Evolutionary conservation across 2,329 filamentous ascomycete species (phyloP), one percentile per base, ranked within the genome.

Genomic region (Hypoxylon rubiginosum): DNA sequence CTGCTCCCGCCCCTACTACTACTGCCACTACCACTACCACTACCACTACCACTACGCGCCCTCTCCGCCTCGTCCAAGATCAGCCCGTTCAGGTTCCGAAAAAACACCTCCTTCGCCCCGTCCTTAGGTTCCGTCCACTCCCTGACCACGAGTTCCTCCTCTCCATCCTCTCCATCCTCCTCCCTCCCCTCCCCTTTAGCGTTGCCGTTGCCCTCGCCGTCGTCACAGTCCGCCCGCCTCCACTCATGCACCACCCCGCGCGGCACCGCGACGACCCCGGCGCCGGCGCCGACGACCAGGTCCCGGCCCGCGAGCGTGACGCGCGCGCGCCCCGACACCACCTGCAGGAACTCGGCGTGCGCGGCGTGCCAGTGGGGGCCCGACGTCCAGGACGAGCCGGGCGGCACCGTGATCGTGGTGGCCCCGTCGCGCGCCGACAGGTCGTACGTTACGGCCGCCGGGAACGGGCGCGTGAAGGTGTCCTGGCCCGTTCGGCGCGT

Each of bases 391-490:
- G 74, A 75, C 0, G 83, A 85, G 8, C 72, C 65, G 0, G 66
- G 56, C 0, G 83, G 83, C 0, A 85, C 76, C 0, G 78, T 79
- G 55, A 85, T 83, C 5, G n/a, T n/a, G n/a, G 78, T 81, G 10
- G 82, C 80, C 32, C 78, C 73, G 36, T 74, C 73, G 1, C 72
- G 68, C 4, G 64, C 59, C 0, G 81, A 79, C 19, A 85, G 78
- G 68, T 84, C 70, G 54, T 74, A 92, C 59, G 90, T 90, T 0
- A 82, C 92, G 60, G 87, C 86, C 24, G 90, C 90, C 0, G 91
- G 91, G 1, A 86, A 86, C 34, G 87, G 63, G 17, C 71, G 61
- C 21, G 62, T 63, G 63, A 73, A 73, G 1, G 56, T 60, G 17
- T 51, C 30, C 39, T 70, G 65, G 28, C n/a, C 13, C 43, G 55